Conservation (phyloP, 2,329 filamentous ascomycete species). For the Botrytis galanthina region DNA sequence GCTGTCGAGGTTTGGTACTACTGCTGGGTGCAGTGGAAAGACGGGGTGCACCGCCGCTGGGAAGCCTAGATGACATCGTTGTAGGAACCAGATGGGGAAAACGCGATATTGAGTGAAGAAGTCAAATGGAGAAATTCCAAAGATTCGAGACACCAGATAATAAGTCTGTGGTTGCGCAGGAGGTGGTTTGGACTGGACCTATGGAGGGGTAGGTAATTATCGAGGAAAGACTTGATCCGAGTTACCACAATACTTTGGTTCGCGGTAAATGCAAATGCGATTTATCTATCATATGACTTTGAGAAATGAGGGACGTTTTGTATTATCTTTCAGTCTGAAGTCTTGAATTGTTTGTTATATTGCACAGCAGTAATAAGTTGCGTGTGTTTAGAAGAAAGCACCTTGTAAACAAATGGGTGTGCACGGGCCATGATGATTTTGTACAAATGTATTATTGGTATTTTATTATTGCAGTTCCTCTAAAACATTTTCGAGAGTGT, state of each 20-base stretch:
- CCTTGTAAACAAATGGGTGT: not conserved
- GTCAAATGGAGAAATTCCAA: not conserved
- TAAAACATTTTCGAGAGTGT: not conserved
- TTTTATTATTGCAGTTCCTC: not conserved
- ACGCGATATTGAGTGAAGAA: not conserved
- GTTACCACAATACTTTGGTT: not conserved
- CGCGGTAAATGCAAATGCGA: not conserved
- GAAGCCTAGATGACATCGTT: constrained; percentile 35
- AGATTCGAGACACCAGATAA: not conserved
- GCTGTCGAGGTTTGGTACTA: constrained; percentile 50
- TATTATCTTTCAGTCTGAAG: not conserved
- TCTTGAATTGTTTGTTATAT: not conserved
- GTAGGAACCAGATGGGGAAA: not conserved
- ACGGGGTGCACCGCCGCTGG: constrained; percentile 33
- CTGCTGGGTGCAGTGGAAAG: constrained; percentile 43
- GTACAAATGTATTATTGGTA: not conserved
- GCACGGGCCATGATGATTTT: not conserved
- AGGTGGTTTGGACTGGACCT: not conserved
- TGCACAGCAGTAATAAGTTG: not conserved
- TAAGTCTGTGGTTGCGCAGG: not conserved
- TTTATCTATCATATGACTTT: not conserved
- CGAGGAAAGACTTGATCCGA: not conserved
- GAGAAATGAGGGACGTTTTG: not conserved
- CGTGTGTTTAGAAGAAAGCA: not conserved
- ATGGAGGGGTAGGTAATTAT: constrained; percentile 2